A percentile compares a stretch with the other conserved stretches of the same genome.
Conservation (phyloP, 2,329 filamentous ascomycete genomes). For the Juglanconis juglandina region DNA sequence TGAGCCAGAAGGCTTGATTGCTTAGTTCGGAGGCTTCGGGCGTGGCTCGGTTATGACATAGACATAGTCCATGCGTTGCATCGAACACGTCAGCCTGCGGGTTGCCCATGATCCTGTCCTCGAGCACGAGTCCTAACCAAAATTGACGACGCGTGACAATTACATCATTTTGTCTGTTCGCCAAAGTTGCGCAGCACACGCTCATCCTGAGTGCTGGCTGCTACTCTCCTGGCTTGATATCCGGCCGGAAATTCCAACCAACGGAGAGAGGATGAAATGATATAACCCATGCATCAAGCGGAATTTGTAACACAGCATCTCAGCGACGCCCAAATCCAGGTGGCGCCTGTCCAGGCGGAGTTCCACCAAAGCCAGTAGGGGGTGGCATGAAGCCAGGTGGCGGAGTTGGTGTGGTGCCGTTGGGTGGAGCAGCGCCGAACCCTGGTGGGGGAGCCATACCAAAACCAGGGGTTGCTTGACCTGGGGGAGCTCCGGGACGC, state of each 20-base stretch:
- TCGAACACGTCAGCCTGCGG: no score
- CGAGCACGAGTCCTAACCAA: no score
- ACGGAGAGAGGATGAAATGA: not conserved
- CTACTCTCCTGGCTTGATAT: not conserved
- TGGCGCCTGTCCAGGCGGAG: conserved; percentile 18
- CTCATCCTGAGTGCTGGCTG: not conserved
- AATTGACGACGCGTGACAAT: no score
- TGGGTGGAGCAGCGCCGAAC: conserved; percentile 33
- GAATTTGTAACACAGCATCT: not conserved
- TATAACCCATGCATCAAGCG: not conserved
- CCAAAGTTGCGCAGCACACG: no score
- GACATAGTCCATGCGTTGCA: no score
- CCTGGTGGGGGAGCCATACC: conserved; percentile 34
- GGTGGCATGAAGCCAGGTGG: conserved; percentile 42
- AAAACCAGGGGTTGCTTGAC: conserved; percentile 34
- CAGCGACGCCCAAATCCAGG: conserved; percentile 24
- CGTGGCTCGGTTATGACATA: no score
- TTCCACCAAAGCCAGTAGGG: conserved; percentile 30
- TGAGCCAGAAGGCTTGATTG: no score
- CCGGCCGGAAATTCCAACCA: not conserved
- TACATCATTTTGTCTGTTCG: no score
- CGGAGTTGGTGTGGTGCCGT: conserved; percentile 26
- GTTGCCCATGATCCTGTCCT: no score
- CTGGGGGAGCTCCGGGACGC: conserved; percentile 32
- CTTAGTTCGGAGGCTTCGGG: no score